Base-by-base conservation (phyloP, 441 rosid genomes). In the Eruca vesicaria region DNA sequence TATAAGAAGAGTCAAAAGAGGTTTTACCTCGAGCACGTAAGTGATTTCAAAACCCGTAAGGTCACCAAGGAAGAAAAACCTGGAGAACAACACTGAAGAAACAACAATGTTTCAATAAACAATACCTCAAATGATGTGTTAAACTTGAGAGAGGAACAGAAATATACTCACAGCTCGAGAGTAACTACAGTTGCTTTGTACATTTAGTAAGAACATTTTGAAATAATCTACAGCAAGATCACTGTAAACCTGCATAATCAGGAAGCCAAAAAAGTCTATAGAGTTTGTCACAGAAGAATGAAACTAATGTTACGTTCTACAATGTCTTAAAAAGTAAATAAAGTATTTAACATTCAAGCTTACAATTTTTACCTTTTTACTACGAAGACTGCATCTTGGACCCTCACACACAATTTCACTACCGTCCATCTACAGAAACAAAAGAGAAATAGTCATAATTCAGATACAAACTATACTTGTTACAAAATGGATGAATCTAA, bases 371-470 rank as follows among this genome's bases (percentile, higher is more conserved):
- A 88, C 96, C 91, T 90, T 93, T 82, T 84, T 84, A 72, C 90
- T 91, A 32, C 98, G 96, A 45, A 93, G 98, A 83, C 98, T 93
- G 89, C 98, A 93, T 63, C 98, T 76, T 62, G 98, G 98, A 77
- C 97, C 98, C 81, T 91, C 97, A 12, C 75, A 93, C 31, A 93
- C 98, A 29, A 88, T 93, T 7, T 89, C 97, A 57, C 98, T 93
- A 6, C 98, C 97, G 3, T 91, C 92, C 58, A 58, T 75, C 98
- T 91, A 56, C 35, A 74, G 33, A 79, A 67, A 16, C 72, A 67
- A n/a, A n/a, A n/a, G n/a, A 28, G 31, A 28, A 28, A 28, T 5
- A 28, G 3, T 28, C 31, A 28, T 28, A 28, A 28, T 2, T 28
- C 3, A 28, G 5, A 28, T 28, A 0, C 31, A 28, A 28, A 5